Percentiles rank a stretch among this genome's conserved stretches.
These are phyloP conservation scores for Aegilops bicornis DNA, from an alignment of 176 grass and related monocot genomes.

Conservation along the genomic window DNA sequence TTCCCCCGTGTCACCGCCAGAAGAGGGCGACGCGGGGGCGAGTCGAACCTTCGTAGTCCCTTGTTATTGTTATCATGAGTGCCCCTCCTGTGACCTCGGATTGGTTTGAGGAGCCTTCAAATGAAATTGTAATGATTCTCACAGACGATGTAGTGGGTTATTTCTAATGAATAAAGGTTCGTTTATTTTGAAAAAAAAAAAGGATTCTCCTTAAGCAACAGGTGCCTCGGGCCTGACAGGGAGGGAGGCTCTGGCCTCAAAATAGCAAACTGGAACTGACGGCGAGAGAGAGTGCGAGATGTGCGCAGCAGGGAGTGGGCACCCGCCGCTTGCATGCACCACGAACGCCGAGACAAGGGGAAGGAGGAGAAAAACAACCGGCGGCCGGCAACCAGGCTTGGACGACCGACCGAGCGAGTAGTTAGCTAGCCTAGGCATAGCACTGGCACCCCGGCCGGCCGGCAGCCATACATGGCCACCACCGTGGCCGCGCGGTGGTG, in stretches of 20 bases:
- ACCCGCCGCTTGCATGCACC: background rate
- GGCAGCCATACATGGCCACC: background rate
- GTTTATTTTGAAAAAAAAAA: no score
- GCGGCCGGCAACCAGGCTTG: background rate
- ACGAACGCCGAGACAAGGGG: background rate
- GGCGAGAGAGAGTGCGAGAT: slow-evolving; percentile 1
- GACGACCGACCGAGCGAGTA: background rate
- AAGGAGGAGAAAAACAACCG: background rate
- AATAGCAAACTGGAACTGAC: background rate
- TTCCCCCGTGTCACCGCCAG: no score
- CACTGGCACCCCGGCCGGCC: background rate
- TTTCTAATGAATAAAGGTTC: no score
- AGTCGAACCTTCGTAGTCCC: no score
- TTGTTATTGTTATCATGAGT: no score
- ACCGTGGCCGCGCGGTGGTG: slow-evolving; percentile 23
- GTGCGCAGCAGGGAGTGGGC: background rate
- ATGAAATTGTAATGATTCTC: no score
- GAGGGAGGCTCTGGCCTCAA: background rate
- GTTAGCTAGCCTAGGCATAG: background rate
- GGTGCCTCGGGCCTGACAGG: no score
- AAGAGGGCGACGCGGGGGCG: no score
- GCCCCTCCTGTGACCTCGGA: no score
- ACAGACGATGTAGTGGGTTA: no score
- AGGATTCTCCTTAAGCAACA: no score
- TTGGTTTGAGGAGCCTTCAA: no score